A percentile compares a stretch with the other conserved stretches of the same genome.
Evolutionary conservation across 2,329 filamentous ascomycete species (phyloP).

Genomic region (Xylaria sp.): DNA sequence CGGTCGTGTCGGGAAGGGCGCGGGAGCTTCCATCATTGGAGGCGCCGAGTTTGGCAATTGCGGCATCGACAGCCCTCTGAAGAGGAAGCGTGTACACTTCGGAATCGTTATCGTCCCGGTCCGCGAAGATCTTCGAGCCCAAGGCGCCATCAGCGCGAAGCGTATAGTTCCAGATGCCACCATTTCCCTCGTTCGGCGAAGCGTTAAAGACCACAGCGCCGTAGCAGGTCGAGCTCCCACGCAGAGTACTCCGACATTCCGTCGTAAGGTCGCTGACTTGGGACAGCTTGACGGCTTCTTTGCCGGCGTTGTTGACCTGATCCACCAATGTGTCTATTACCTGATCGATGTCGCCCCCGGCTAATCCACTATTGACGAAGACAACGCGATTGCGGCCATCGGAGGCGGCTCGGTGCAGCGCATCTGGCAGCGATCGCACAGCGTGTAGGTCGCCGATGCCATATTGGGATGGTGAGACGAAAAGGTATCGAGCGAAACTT

Average conservation of each 20-base stretch:
- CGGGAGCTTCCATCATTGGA: slow-evolving; percentile 48
- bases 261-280: slow-evolving; percentile 68
- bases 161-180: slow-evolving; percentile 85
- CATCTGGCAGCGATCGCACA: slow-evolving; percentile 73
- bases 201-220: slow-evolving; percentile 79
- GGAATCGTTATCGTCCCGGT: slow-evolving; percentile 75
- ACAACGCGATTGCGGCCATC: slow-evolving; percentile 74
- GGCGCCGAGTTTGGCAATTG: slow-evolving; percentile 70
- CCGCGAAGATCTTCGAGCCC: slow-evolving; percentile 71
- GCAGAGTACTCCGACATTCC: slow-evolving; percentile 71
- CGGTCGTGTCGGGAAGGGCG: slow-evolving; percentile 57
- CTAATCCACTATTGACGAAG: slow-evolving; percentile 80
- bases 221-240: slow-evolving; percentile 77
- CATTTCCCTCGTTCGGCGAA: slow-evolving; percentile 76
- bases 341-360: slow-evolving; percentile 75
- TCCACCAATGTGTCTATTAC: slow-evolving; percentile 73
- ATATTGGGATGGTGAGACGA: slow-evolving; percentile 79
- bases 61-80: slow-evolving; percentile 79
- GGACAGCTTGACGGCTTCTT: slow-evolving; percentile 65
- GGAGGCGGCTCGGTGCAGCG: slow-evolving; percentile 65
- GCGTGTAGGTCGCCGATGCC: slow-evolving; percentile 74
- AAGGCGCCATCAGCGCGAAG: slow-evolving; percentile 80
- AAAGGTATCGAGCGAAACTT: slow-evolving; percentile 82
- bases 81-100: slow-evolving; percentile 83
- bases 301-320: slow-evolving; percentile 66